Conservation (phyloP, 1,284 basidiomycete species). For the Puccinia horiana region DNA sequence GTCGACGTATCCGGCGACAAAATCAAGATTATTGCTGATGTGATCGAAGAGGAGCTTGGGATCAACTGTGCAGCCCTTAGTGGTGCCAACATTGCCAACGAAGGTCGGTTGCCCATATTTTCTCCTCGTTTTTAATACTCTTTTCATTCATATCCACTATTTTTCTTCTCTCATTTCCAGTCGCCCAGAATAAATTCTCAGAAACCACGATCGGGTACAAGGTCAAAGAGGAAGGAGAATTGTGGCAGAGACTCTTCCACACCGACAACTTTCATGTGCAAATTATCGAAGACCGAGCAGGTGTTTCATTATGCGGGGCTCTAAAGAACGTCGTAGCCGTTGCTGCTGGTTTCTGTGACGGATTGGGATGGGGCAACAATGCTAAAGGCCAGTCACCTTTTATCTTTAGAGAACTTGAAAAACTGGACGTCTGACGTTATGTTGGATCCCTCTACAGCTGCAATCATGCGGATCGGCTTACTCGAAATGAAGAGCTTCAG, state of each 20-base stretch:
- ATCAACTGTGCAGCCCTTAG: constrained; percentile 64
- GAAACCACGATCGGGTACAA: constrained; percentile 66
- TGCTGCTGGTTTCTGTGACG: constrained; percentile 65
- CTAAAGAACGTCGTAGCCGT: constrained; percentile 66
- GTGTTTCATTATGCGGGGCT: constrained; percentile 65
- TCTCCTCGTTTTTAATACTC: not conserved
- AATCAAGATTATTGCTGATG: constrained; percentile 65
- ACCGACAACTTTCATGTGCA: constrained; percentile 64
- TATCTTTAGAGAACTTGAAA: not conserved
- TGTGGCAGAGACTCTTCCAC: constrained; percentile 63
- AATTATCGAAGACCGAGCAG: constrained; percentile 64
- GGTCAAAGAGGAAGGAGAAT: constrained; percentile 60
- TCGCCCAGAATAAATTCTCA: constrained; percentile 57
- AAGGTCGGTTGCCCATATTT: constrained; percentile 55
- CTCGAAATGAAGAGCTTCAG: constrained; percentile 62
- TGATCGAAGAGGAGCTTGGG: constrained; percentile 63
- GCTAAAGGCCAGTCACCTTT: constrained; percentile 61
- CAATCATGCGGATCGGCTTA: constrained; percentile 65
- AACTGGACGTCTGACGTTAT: not conserved
- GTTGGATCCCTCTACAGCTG: constrained; percentile 56
- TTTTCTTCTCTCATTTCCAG: not conserved
- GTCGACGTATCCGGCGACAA: constrained; percentile 63
- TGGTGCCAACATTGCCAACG: constrained; percentile 67
- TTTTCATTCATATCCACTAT: not conserved
- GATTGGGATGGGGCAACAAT: constrained; percentile 65